phyloP scores from a whole-genome alignment of 2,329 filamentous ascomycete species.

The Talaromyces sp. region DNA sequence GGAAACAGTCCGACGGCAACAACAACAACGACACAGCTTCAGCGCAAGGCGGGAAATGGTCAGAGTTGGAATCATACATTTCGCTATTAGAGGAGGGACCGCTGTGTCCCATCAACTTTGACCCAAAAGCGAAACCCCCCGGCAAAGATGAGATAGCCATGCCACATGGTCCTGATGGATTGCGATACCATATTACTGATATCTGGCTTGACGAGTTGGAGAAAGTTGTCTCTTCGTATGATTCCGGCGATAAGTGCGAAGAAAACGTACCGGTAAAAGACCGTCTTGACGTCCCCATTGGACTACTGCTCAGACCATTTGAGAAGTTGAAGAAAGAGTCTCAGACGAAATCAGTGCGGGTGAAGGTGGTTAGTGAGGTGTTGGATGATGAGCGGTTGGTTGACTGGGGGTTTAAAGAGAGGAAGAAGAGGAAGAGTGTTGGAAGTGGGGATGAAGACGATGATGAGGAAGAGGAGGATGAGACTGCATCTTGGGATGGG shows the following conservation, averaged over 20 bases:
- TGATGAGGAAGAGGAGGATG: conserved; percentile 27
- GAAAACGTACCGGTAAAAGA: conserved; percentile 31
- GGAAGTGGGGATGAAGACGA: conserved; percentile 45
- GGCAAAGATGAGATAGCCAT: conserved; percentile 25
- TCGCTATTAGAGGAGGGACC: conserved; percentile 41
- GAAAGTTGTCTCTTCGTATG: conserved; percentile 57
- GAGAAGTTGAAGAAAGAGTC: conserved; percentile 49
- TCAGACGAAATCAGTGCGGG: conserved; percentile 68
- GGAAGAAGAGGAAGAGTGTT: conserved; percentile 39
- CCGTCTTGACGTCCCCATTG: conserved; percentile 37
- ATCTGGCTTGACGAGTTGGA: conserved; percentile 89
- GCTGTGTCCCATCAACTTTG: conserved; percentile 39
- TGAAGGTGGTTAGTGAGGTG: conserved; percentile 62
- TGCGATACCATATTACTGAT: conserved; percentile 84
- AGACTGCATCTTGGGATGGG: conserved; percentile 13
- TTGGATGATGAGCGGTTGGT: conserved; percentile 71
- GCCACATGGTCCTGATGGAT: conserved; percentile 70
- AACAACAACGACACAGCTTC: conserved; percentile 11
- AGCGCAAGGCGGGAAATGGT: conserved; percentile 25
- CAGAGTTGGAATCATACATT: conserved; percentile 37
- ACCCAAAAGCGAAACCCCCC: conserved; percentile 25
- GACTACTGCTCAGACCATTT: conserved; percentile 44
- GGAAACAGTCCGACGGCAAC: conserved; percentile 20
- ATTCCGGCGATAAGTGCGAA: conserved; percentile 28
- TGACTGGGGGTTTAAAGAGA: conserved; percentile 50